Evolutionary conservation across 257 asterid genomes (phyloP).

Genomic region (Coffea canephora): DNA sequence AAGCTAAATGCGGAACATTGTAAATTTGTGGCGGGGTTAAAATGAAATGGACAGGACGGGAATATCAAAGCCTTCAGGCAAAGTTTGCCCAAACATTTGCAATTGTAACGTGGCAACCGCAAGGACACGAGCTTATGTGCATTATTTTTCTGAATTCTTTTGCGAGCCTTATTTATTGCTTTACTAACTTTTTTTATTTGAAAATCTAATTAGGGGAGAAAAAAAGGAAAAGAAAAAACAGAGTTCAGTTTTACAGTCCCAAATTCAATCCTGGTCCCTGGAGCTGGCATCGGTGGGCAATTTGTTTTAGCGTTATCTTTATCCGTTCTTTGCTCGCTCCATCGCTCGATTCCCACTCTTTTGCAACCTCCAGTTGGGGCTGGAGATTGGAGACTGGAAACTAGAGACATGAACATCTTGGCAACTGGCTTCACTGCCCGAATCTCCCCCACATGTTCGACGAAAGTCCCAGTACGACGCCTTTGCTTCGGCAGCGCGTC

Average conservation of each 20-base stretch:
- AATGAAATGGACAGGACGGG: not conserved
- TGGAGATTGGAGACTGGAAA: not conserved
- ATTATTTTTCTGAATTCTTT: too few species aligned
- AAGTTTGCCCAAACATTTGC: not conserved
- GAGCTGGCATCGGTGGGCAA: not conserved
- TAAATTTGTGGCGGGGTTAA: not conserved
- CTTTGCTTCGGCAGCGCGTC: conserved; percentile 20
- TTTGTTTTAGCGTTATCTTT: not conserved
- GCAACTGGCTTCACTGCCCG: conserved; percentile 50
- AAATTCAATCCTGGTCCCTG: too few species aligned
- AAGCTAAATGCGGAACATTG: not conserved
- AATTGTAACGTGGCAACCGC: not conserved
- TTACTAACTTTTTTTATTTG: too few species aligned
- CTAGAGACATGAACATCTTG: conserved; percentile 50
- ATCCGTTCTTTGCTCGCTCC: not conserved
- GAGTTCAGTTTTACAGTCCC: not conserved
- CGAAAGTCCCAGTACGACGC: conserved; percentile 34
- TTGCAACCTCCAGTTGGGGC: not conserved
- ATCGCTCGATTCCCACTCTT: not conserved
- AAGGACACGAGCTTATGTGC: not conserved
- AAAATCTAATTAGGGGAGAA: too few species aligned
- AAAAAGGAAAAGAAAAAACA: too few species aligned
- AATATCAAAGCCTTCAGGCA: not conserved
- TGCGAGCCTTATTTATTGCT: too few species aligned
- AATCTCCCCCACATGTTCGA: conserved; percentile 40